A percentile compares a stretch with the other conserved stretches of the same genome.
These are phyloP conservation scores for Gymnopilus junonius DNA, from an alignment of 768 basidiomycete species.

Conservation along the genomic window DNA sequence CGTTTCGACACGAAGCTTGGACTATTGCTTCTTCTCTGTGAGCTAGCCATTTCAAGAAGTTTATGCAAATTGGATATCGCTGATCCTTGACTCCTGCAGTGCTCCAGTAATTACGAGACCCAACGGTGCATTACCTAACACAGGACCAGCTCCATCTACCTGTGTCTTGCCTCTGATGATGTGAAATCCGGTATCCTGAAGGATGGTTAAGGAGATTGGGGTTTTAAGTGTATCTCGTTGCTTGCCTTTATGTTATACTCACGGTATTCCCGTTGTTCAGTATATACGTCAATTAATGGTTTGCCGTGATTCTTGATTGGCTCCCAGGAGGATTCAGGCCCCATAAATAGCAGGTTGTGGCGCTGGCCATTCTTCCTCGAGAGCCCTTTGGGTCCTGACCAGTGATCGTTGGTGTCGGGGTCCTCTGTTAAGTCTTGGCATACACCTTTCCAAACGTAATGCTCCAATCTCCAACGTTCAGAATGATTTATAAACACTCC, in stretches of 20 bases:
- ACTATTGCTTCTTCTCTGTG: slow-evolving; percentile 49
- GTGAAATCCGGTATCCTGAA: neutral
- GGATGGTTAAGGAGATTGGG: neutral
- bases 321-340: neutral
- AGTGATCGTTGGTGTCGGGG: neutral
- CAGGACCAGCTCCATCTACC: slow-evolving; percentile 22
- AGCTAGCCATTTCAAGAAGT: slow-evolving; percentile 13
- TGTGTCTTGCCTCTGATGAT: slow-evolving; percentile 34
- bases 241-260: neutral
- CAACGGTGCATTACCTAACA: neutral
- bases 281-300: neutral
- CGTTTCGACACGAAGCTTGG: slow-evolving; percentile 74
- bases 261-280: neutral
- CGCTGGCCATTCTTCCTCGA: neutral
- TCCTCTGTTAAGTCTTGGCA: neutral
- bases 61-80: neutral
- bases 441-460: neutral
- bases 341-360: neutral
- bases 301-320: neutral
- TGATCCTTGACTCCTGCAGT: slow-evolving; percentile 2
- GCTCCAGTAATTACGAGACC: slow-evolving; percentile 11
- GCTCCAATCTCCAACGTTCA: neutral
- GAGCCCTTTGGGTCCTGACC: neutral
- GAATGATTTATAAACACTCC: neutral
- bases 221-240: neutral